phyloP scores from a whole-genome alignment of 345 rosid species.

The Eucalyptus cloeziana region DNA sequence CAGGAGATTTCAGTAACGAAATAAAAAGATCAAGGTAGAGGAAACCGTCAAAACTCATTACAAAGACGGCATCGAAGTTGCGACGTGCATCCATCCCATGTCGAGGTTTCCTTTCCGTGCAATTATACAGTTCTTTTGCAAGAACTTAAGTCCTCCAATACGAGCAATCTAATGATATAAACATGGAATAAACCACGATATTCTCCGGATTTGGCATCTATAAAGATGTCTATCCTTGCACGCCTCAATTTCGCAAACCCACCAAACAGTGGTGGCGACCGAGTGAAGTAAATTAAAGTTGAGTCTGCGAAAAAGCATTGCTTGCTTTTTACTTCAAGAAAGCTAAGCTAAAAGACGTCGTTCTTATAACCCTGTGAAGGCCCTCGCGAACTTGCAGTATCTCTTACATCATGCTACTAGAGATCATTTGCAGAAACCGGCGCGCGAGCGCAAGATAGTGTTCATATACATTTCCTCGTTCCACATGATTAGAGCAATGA shows the following conservation, averaged over 20 bases:
- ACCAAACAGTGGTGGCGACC: constrained; percentile 33
- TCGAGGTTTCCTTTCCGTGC: not conserved
- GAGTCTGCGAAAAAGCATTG: not conserved
- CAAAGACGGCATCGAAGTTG: not conserved
- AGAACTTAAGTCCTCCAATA: not conserved
- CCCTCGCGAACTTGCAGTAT: not conserved
- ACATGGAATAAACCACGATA: not conserved
- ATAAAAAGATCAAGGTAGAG: not conserved
- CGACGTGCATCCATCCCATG: not conserved
- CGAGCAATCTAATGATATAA: not conserved
- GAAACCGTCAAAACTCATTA: not conserved
- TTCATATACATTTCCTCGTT: not conserved
- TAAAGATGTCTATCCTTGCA: constrained; percentile 3
- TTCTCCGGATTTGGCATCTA: not conserved
- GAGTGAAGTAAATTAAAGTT: constrained; percentile 16
- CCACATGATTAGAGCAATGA: not conserved
- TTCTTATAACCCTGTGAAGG: not conserved
- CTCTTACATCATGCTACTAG: not conserved
- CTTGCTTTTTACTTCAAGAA: constrained; percentile 26
- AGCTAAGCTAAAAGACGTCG: not conserved
- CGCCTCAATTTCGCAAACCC: constrained; percentile 1
- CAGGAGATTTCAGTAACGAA: not conserved
- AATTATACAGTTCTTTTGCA: not conserved
- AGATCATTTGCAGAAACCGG: not conserved
- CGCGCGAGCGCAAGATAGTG: not conserved